Conservation (phyloP, 2,329 filamentous ascomycete species). For the Neonectria ditissima region DNA sequence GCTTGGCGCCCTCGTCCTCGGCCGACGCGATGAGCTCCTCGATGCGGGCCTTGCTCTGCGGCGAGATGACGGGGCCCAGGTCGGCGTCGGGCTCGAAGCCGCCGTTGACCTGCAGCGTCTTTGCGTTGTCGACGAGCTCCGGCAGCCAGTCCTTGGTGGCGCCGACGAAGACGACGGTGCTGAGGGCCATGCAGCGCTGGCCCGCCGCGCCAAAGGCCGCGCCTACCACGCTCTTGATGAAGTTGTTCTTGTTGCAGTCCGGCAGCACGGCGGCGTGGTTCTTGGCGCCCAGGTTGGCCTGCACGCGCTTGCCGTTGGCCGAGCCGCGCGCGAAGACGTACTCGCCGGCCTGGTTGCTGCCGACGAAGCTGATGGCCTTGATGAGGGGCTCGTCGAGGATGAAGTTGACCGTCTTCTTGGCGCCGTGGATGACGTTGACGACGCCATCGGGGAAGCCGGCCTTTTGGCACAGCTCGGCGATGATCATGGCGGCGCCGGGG, state of each 20-base stretch:
- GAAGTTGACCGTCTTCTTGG: conserved; percentile 74
- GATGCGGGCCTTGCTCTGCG: conserved; percentile 36
- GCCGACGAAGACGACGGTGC: conserved; percentile 73
- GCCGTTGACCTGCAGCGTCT: conserved; percentile 55
- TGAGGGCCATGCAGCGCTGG: conserved; percentile 77
- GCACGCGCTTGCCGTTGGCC: conserved; percentile 77
- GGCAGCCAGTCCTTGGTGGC: conserved; percentile 71
- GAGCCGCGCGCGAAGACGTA: conserved; percentile 76
- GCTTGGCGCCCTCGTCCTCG: conserved; percentile 36
- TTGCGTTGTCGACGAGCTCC: conserved; percentile 72
- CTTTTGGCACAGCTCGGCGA: conserved; percentile 78
- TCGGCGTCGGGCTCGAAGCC: conserved; percentile 40
- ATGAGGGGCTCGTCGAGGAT: conserved; percentile 76
- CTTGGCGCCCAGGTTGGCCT: conserved; percentile 77
- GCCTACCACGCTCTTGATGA: conserved; percentile 73
- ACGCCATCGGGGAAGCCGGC: conserved; percentile 82
- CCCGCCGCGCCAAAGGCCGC: conserved; percentile 77
- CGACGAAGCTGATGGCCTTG: conserved; percentile 77
- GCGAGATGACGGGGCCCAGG: conserved; percentile 40
- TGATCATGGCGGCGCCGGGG: conserved; percentile 82
- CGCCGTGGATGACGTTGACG: conserved; percentile 74
- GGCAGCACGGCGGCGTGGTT: conserved; percentile 76
- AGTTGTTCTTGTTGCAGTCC: conserved; percentile 77
- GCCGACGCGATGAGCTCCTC: conserved; percentile 39
- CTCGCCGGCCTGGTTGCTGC: conserved; percentile 75